A percentile compares a stretch with the other conserved stretches of the same genome.
These are phyloP conservation scores for Paecilomyces sp. DNA, from an alignment of 2,329 filamentous ascomycete species.

Conservation along the genomic window DNA sequence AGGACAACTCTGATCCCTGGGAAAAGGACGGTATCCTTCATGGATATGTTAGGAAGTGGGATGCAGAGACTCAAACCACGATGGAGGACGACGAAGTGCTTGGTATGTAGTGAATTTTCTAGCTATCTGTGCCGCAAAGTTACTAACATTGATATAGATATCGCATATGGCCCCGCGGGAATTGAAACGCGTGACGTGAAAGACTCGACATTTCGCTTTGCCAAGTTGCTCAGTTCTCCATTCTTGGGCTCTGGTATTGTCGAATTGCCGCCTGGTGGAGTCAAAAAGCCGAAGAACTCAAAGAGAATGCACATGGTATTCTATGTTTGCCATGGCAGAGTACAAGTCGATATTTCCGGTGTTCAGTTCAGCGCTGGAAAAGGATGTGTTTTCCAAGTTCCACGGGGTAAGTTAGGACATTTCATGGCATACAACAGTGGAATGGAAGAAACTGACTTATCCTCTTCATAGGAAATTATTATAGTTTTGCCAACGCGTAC, in stretches of 20 bases:
- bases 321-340: conserved; percentile 77
- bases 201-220: conserved; percentile 72
- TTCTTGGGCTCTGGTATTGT: conserved; percentile 90
- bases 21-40: conserved; percentile 37
- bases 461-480: conserved; percentile 67
- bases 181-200: conserved; percentile 53
- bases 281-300: conserved; percentile 86
- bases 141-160: conserved; percentile 37
- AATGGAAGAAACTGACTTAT: neutral
- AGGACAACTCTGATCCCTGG: conserved; percentile 35
- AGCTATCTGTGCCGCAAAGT: conserved; percentile 2
- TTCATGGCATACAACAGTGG: neutral
- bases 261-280: conserved; percentile 72
- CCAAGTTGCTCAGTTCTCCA: conserved; percentile 73
- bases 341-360: conserved; percentile 60
- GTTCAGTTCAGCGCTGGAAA: conserved; percentile 69
- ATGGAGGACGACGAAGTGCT: conserved; percentile 34
- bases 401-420: conserved; percentile 62
- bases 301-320: conserved; percentile 97
- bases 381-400: conserved; percentile 90
- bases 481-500: conserved; percentile 79
- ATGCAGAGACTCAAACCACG: conserved; percentile 28
- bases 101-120: conserved; percentile 19
- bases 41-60: conserved; percentile 39
- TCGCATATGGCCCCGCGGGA: conserved; percentile 52